These are phyloP conservation scores for Malus orientalis DNA, from an alignment of 306 rosid species.

Conservation along the genomic window DNA sequence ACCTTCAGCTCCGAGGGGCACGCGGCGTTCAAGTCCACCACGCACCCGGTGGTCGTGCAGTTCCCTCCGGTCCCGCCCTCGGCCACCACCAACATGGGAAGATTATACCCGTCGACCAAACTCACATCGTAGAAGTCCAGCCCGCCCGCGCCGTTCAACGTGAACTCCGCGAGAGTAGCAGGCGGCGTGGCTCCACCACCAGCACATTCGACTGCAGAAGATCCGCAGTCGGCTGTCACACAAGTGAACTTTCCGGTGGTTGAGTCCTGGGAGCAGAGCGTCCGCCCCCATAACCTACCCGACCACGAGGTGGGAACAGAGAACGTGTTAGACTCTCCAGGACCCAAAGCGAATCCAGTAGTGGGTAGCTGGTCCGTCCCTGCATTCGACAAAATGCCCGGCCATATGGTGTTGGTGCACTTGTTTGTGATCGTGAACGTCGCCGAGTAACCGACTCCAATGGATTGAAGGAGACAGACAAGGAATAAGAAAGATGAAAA, in stretches of 20 bases:
- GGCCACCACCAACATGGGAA: constrained; percentile 52
- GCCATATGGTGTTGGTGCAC: constrained; percentile 74
- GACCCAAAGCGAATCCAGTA: constrained; percentile 56
- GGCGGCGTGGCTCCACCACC: constrained; percentile 61
- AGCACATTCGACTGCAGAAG: constrained; percentile 47
- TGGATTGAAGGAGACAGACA: constrained; percentile 19
- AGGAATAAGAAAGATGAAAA: background rate
- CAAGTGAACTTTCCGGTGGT: constrained; percentile 54
- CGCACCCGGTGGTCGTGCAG: constrained; percentile 67
- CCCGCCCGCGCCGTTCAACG: constrained; percentile 57
- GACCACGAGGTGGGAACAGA: constrained; percentile 60
- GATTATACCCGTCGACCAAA: constrained; percentile 86
- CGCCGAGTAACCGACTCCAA: constrained; percentile 39
- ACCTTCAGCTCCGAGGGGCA: constrained; percentile 63
- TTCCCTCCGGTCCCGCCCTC: constrained; percentile 49
- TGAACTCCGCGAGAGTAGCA: constrained; percentile 62
- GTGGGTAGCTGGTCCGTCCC: constrained; percentile 56
- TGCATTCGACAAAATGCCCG: constrained; percentile 63
- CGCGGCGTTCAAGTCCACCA: constrained; percentile 45
- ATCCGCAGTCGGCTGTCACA: constrained; percentile 72
- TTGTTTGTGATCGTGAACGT: constrained; percentile 58
- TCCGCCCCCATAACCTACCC: constrained; percentile 86
- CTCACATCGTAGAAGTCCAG: constrained; percentile 88
- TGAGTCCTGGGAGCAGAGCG: constrained; percentile 45
- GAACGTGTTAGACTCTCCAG: constrained; percentile 41